These are phyloP conservation scores for Tuber melanosporum DNA, from an alignment of 495 filamentous ascomycete genomes.

Conservation along the genomic window DNA sequence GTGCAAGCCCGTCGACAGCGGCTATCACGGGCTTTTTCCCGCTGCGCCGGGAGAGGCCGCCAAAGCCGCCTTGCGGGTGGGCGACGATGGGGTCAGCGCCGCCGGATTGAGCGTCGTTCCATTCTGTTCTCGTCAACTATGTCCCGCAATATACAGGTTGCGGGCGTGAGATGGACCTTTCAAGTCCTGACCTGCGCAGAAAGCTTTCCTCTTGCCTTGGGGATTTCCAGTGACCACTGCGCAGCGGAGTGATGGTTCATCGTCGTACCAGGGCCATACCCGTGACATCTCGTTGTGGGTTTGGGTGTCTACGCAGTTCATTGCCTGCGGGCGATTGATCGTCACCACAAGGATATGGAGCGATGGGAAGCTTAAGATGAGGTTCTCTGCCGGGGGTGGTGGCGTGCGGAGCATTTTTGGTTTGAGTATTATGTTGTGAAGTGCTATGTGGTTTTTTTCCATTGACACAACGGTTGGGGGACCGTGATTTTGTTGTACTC, in stretches of 20 bases:
- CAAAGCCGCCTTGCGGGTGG: constrained; percentile 37
- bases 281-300: constrained; percentile 50
- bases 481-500: not conserved
- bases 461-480: not conserved
- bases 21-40: constrained; percentile 62
- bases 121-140: not conserved
- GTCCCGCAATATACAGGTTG: not conserved
- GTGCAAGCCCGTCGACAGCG: constrained; percentile 67
- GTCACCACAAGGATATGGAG: constrained; percentile 56
- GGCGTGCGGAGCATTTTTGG: constrained; percentile 8
- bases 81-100: not conserved
- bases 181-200: constrained; percentile 57
- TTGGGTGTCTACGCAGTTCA: constrained; percentile 54
- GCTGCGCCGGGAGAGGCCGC: constrained; percentile 41
- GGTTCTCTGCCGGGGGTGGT: constrained; percentile 17
- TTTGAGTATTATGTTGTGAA: not conserved
- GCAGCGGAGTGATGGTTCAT: constrained; percentile 51
- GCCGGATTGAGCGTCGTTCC: not conserved
- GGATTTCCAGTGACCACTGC: constrained; percentile 53
- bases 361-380: constrained; percentile 51
- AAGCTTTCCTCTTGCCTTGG: constrained; percentile 45
- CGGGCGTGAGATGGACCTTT: constrained; percentile 36
- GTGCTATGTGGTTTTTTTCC: not conserved
- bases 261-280: constrained; percentile 56
- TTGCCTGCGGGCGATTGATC: constrained; percentile 53